Percentiles rank a stretch among this genome's conserved stretches.
These are phyloP conservation scores for Pestalotiopsis sp. DNA, from an alignment of 2,329 filamentous ascomycete genomes.

Conservation along the genomic window DNA sequence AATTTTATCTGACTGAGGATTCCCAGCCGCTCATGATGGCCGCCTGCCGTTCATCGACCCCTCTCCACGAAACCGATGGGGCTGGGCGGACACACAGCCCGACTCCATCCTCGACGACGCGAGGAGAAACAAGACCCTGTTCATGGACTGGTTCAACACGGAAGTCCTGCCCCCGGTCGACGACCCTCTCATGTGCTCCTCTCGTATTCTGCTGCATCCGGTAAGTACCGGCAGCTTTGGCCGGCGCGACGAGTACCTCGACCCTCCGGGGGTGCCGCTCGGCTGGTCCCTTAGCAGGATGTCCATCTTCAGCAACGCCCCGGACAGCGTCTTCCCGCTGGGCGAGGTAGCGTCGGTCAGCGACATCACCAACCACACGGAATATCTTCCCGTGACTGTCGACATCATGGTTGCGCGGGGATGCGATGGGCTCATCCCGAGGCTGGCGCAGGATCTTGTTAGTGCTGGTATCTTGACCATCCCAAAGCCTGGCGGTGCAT, in stretches of 20 bases:
- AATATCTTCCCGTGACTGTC: conserved; percentile 58
- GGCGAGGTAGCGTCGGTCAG: conserved; percentile 39
- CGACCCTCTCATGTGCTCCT: conserved; percentile 29
- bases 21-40: conserved; percentile 29
- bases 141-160: conserved; percentile 35
- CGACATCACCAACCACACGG: conserved; percentile 41
- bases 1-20: background rate
- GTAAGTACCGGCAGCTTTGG: conserved; percentile 20
- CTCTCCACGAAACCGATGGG: conserved; percentile 37
- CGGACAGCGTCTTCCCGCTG: conserved; percentile 44
- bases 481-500: conserved; percentile 42
- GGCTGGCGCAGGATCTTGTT: conserved; percentile 53
- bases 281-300: conserved; percentile 45
- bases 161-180: conserved; percentile 25
- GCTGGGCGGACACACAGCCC: conserved; percentile 33
- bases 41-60: conserved; percentile 40
- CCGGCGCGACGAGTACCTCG: conserved; percentile 38
- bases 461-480: conserved; percentile 48
- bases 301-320: conserved; percentile 37
- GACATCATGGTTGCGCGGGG: conserved; percentile 60
- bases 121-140: conserved; percentile 32
- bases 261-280: conserved; percentile 44
- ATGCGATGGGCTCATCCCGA: conserved; percentile 62
- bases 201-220: conserved; percentile 31
- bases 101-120: conserved; percentile 27